Evolutionary conservation across 805 yeast genomes (phyloP).

Genomic region (Cyberlindnera japonica): DNA sequence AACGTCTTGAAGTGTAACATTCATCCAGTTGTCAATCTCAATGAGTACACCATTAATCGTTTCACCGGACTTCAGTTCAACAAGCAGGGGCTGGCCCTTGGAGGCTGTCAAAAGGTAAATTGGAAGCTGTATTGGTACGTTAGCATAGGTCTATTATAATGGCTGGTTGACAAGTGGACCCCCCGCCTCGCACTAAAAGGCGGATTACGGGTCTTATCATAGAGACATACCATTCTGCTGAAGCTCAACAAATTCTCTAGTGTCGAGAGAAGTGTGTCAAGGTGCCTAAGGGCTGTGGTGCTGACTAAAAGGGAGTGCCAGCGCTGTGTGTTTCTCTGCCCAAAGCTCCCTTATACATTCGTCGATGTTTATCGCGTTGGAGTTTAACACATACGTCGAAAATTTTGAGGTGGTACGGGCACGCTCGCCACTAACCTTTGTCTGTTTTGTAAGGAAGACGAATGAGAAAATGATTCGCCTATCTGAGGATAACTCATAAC

Average conservation of each 20-base stretch:
- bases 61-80: constrained; percentile 91
- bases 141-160: constrained; percentile 2
- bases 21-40: constrained; percentile 96
- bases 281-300: too few relatives aligned
- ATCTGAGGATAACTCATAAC: too few relatives aligned
- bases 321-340: not conserved
- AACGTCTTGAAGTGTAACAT: constrained; percentile 76
- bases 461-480: too few relatives aligned
- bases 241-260: not conserved
- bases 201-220: too few relatives aligned
- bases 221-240: not conserved
- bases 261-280: too few relatives aligned
- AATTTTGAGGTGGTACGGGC: not conserved
- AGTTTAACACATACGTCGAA: not conserved
- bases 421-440: not conserved
- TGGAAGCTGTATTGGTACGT: constrained; percentile 63
- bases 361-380: constrained; percentile 1
- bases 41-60: constrained; percentile 78
- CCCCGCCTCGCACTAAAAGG: too few relatives aligned
- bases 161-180: not conserved
- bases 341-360: not conserved
- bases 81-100: constrained; percentile 79
- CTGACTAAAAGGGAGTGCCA: too few relatives aligned
- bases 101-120: constrained; percentile 86
- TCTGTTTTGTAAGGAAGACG: not conserved